These are phyloP conservation scores for Phytophthora macrochlamydospora DNA, from an alignment of 352 stramenopile species.

Conservation along the genomic window DNA sequence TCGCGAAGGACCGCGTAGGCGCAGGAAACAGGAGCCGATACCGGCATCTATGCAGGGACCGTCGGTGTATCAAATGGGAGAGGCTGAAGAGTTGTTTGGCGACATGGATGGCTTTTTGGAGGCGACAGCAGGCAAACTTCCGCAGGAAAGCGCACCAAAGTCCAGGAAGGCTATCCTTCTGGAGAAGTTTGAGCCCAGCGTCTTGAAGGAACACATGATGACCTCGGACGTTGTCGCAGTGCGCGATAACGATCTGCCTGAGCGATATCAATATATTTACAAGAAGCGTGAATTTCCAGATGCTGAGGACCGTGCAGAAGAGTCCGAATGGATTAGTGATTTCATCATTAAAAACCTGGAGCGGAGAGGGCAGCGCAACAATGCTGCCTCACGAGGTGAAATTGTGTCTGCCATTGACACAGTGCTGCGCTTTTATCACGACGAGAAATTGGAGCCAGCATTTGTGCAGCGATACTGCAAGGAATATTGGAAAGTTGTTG, in stretches of 20 bases:
- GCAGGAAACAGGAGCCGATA: conserved; percentile 75
- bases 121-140: conserved; percentile 58
- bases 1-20: conserved; percentile 71
- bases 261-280: conserved; percentile 83
- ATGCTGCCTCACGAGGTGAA: conserved; percentile 71
- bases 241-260: conserved; percentile 79
- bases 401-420: conserved; percentile 90
- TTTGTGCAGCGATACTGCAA: conserved; percentile 93
- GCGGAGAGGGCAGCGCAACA: conserved; percentile 47
- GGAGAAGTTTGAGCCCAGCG: conserved; percentile 88
- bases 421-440: conserved; percentile 89
- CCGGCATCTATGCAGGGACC: conserved; percentile 82
- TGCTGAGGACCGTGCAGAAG: conserved; percentile 82
- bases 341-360: conserved; percentile 86
- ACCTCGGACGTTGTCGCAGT: conserved; percentile 81
- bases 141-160: conserved; percentile 43
- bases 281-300: conserved; percentile 77
- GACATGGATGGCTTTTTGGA: conserved; percentile 89
- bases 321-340: conserved; percentile 90
- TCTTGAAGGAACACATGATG: conserved; percentile 91
- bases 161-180: conserved; percentile 87
- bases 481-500: conserved; percentile 90
- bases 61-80: conserved; percentile 90
- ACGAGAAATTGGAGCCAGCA: conserved; percentile 87
- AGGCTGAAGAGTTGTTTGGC: conserved; percentile 90